Evolutionary conservation across 2,329 filamentous ascomycete species (phyloP), one percentile per base, ranked within the genome.

Genomic region (Fusarium irregulare): DNA sequence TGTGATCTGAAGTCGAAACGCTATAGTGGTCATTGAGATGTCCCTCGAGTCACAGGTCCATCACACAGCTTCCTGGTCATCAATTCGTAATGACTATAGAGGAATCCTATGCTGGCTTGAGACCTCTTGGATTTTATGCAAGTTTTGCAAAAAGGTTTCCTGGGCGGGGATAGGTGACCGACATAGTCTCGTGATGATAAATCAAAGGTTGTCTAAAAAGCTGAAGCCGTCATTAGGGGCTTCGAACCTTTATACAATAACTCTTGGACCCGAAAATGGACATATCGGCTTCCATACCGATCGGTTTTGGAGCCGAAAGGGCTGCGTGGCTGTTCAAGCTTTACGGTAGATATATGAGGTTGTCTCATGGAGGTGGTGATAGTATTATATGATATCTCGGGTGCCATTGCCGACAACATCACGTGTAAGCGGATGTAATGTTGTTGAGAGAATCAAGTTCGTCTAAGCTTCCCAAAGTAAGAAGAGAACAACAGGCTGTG

Each of bases 401-500:
- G 34, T 37, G 34, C 34, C 18, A 37, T 37, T 37, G 18, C 18
- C 34, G 34, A 37, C 18, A 37, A n/a, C 34, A n/a, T 37, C 10
- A 10, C 4, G 7, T 37, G 34, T n/a, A 37, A n/a, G 18, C 10
- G 18, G 34, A n/a, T 37, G 18, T 6, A 37, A 12, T n/a, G 11
- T 11, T 37, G 34, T n/a, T 10, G 18, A 12, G 34, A n/a, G 18
- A n/a, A 37, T n/a, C 18, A 18, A 37, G 34, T 37, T n/a, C 18
- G 18, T 37, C 18, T 6, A 37, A 37, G 10, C 34, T 37, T 4
- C 18, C 10, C 2, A n/a, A 37, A n/a, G 18, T 37, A 37, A n/a
- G 34, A n/a, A n/a, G 18, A n/a, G 34, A 37, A 37, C 73, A 91
- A 62, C 20, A 25, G 8, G 16, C 11, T 40, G 30, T 28, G 32